Percentiles rank a stretch among this genome's conserved stretches.
Conservation (phyloP, 2,329 filamentous ascomycete genomes). For the Aspergillus eucalypticola region DNA sequence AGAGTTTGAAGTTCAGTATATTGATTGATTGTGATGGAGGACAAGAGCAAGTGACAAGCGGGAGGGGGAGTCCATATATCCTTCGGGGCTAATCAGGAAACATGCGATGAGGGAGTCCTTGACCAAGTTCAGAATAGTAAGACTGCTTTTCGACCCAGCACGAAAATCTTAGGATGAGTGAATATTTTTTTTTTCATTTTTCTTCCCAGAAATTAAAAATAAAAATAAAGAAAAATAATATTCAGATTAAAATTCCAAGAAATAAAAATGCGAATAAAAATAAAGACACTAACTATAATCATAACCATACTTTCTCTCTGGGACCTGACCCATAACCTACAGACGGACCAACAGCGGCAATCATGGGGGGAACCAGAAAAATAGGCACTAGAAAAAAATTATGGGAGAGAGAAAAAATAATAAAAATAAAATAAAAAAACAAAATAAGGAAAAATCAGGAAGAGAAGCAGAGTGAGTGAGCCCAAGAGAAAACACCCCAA, state of each 20-base stretch:
- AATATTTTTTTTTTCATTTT: background rate
- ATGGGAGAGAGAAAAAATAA: background rate
- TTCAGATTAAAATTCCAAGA: background rate
- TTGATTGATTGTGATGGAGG: slow-evolving; percentile 18
- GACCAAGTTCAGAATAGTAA: slow-evolving; percentile 11
- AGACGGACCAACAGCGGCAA: slow-evolving; percentile 2
- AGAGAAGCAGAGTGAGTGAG: slow-evolving; percentile 1
- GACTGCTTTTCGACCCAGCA: background rate
- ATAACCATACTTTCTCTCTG: background rate
- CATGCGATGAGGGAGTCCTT: slow-evolving; percentile 8
- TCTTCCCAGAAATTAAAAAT: background rate
- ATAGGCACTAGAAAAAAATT: slow-evolving; percentile 2
- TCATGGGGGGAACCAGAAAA: slow-evolving; percentile 1
- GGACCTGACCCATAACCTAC: slow-evolving; percentile 1
- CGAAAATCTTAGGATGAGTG: background rate
- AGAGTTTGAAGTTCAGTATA: slow-evolving; percentile 16
- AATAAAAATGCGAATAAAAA: slow-evolving; percentile 1
- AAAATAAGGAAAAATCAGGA: background rate
- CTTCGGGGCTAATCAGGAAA: slow-evolving; percentile 9
- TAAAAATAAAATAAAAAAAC: slow-evolving; percentile 1
- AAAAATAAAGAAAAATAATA: slow-evolving; percentile 1
- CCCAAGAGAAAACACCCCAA: background rate
- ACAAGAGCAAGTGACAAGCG: slow-evolving; percentile 17
- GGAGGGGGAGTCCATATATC: slow-evolving; percentile 24
- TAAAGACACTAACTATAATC: slow-evolving; percentile 2